phyloP scores from a whole-genome alignment of 257 asterid species.

The Gentiana dahurica region DNA sequence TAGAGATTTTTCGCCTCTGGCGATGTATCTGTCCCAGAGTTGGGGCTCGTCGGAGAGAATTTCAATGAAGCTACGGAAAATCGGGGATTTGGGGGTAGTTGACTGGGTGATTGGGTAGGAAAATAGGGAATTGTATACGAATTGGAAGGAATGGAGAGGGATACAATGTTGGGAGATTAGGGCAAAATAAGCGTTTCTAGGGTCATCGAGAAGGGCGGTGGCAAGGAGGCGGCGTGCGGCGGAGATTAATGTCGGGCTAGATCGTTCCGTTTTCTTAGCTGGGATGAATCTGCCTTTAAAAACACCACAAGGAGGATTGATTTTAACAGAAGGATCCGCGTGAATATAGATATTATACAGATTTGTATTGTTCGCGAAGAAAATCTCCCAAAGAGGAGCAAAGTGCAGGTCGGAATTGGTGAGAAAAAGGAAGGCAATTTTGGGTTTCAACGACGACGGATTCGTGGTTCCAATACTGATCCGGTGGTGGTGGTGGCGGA shows the following conservation, averaged over 20 bases:
- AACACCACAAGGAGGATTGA: constrained; percentile 35
- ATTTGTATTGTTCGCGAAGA: constrained; percentile 20
- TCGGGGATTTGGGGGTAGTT: neutral
- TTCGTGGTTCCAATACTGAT: constrained; percentile 14
- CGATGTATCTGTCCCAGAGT: constrained; percentile 40
- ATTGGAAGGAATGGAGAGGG: constrained; percentile 44
- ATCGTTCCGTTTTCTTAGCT: constrained; percentile 31
- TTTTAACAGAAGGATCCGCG: constrained; percentile 34
- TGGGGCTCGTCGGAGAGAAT: constrained; percentile 39
- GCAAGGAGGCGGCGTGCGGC: constrained; percentile 68
- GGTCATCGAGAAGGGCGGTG: constrained; percentile 47
- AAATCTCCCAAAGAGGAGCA: constrained; percentile 46
- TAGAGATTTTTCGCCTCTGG: constrained; percentile 54
- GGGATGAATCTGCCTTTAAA: constrained; percentile 34
- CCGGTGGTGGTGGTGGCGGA: neutral
- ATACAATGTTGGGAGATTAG: constrained; percentile 44
- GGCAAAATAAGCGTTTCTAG: constrained; percentile 36
- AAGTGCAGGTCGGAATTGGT: constrained; percentile 51
- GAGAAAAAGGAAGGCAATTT: constrained; percentile 54
- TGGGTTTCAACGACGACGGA: constrained; percentile 12
- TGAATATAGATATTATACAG: constrained; percentile 43
- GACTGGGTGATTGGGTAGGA: constrained; percentile 6
- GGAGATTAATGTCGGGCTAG: constrained; percentile 44
- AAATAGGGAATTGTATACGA: constrained; percentile 28
- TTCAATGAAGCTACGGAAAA: constrained; percentile 51